These are phyloP conservation scores for Haplographium delicatum DNA, from an alignment of 495 filamentous ascomycete genomes.

Conservation along the genomic window DNA sequence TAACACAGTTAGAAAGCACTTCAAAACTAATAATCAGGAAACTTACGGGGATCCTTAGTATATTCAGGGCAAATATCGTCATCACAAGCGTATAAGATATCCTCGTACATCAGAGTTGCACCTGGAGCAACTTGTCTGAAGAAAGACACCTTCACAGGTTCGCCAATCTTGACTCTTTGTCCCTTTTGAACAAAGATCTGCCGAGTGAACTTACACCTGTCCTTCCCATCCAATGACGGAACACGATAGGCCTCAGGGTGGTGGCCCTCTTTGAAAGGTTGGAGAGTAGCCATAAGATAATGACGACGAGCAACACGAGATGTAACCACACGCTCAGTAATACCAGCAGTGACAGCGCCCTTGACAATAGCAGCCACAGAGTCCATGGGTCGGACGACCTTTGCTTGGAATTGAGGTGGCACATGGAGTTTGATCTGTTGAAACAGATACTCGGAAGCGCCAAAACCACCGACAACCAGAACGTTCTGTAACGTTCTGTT, in stretches of 20 bases:
- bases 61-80: conserved; percentile 98
- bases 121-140: conserved; percentile 97
- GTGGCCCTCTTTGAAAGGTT: conserved; percentile 98
- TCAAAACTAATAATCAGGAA: not conserved
- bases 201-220: conserved; percentile 96
- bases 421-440: conserved; percentile 80
- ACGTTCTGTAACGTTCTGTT: conserved; percentile 69
- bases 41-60: conserved; percentile 98
- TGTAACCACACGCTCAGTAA: conserved; percentile 93
- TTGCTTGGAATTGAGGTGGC: conserved; percentile 72
- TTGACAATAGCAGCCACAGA: conserved; percentile 74
- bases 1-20: conserved; percentile 27
- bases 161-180: conserved; percentile 96
- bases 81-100: conserved; percentile 96
- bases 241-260: conserved; percentile 98
- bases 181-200: conserved; percentile 99
- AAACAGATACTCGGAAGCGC: conserved; percentile 73
- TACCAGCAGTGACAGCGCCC: conserved; percentile 78
- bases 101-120: conserved; percentile 98
- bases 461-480: conserved; percentile 68
- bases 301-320: conserved; percentile 96
- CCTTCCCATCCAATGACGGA: conserved; percentile 91
- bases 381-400: conserved; percentile 74
- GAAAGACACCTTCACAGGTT: conserved; percentile 98
- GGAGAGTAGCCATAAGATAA: conserved; percentile 98